A percentile compares a stretch with the other conserved stretches of the same genome.
These are phyloP conservation scores for Centella asiatica DNA, from an alignment of 129 eudicot genomes.

Conservation along the genomic window DNA sequence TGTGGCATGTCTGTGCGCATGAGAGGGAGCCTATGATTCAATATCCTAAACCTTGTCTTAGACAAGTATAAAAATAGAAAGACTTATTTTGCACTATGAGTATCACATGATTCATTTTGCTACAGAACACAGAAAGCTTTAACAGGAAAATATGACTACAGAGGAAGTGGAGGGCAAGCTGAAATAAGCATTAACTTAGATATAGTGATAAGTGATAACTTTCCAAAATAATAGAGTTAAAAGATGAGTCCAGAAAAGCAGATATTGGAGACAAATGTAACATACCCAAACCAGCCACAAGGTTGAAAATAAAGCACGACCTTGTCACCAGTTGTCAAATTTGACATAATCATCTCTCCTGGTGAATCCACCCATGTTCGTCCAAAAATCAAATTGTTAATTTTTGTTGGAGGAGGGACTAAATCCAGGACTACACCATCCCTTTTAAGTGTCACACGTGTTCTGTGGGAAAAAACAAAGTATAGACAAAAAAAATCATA, in stretches of 20 bases:
- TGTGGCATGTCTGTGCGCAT: not conserved
- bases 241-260: not conserved
- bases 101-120: not conserved
- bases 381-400: constrained; percentile 78
- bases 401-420: constrained; percentile 94
- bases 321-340: constrained; percentile 86
- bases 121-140: not conserved
- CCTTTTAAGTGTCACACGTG: constrained; percentile 65
- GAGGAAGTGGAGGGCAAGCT: not conserved
- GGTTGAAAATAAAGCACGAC: constrained; percentile 89
- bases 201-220: not conserved
- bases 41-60: too few relatives aligned
- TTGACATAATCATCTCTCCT: constrained; percentile 87
- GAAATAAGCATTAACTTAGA: not conserved
- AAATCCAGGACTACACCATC: constrained; percentile 68
- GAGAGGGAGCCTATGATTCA: not conserved
- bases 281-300: constrained; percentile 96
- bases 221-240: not conserved
- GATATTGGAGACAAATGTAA: not conserved
- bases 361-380: constrained; percentile 97
- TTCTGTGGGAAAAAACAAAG: constrained; percentile 29
- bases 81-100: not conserved
- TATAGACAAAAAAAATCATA: not conserved
- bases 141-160: not conserved
- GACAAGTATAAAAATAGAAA: too few relatives aligned